Evolutionary conservation across 139 green algal genomes (phyloP).

Genomic region (Bryopsis sp.): DNA sequence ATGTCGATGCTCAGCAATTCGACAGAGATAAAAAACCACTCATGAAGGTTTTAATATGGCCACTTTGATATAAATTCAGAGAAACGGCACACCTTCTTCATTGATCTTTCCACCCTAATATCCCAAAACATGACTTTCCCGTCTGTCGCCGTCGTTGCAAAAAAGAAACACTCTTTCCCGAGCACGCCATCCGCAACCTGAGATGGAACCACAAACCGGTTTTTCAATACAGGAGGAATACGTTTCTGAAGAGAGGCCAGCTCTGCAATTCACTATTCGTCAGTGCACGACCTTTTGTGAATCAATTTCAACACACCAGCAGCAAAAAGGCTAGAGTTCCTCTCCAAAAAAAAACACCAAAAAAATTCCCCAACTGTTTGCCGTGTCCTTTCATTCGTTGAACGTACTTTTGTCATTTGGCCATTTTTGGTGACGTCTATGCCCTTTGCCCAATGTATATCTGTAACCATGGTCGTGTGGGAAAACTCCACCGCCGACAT

Average conservation of each 20-base stretch:
- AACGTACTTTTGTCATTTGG: slow-evolving; percentile 11
- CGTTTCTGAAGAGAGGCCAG: neutral
- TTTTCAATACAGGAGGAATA: neutral
- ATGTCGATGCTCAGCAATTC: neutral
- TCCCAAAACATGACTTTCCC: slow-evolving; percentile 74
- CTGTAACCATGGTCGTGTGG: slow-evolving; percentile 52
- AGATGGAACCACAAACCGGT: neutral
- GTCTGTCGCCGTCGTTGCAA: slow-evolving; percentile 61
- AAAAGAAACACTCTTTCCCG: slow-evolving; percentile 53
- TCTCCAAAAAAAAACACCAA: no score
- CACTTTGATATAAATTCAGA: neutral
- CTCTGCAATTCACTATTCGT: neutral
- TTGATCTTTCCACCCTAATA: slow-evolving; percentile 49
- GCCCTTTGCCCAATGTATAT: slow-evolving; percentile 70
- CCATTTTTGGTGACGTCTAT: slow-evolving; percentile 39
- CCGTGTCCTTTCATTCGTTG: no score
- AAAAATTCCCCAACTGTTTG: no score
- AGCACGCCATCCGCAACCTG: slow-evolving; percentile 25
- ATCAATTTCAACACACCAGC: neutral
- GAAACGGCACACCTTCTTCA: slow-evolving; percentile 39
- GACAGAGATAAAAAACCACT: neutral
- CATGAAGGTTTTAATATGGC: neutral
- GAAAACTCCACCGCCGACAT: slow-evolving; percentile 48
- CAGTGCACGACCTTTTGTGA: neutral
- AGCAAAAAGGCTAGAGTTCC: neutral